Conservation (phyloP, 2,329 filamentous ascomycete species). For the Pleoardoris graminearum region DNA sequence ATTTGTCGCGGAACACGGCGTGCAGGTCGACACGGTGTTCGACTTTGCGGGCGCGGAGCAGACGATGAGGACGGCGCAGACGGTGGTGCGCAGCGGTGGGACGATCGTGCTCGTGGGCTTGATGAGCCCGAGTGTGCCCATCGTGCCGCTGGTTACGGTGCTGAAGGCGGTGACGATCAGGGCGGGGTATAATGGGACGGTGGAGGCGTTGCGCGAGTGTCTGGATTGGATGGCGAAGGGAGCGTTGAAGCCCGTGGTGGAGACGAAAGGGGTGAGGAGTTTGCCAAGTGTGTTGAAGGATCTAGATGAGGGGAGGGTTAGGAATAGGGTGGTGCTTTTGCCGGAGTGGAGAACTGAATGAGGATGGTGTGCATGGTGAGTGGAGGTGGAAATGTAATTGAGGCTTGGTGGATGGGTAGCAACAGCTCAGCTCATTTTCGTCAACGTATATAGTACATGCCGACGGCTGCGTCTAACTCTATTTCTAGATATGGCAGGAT, state of each 20-base stretch:
- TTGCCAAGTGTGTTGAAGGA: neutral
- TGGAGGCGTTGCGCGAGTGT: neutral
- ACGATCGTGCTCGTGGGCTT: neutral
- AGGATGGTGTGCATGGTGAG: too few species aligned
- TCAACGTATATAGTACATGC: too few species aligned
- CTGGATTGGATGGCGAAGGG: neutral
- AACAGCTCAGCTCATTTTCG: too few species aligned
- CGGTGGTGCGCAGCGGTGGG: neutral
- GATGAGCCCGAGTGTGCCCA: neutral
- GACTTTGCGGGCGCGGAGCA: neutral
- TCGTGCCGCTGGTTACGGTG: neutral
- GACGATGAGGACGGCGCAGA: neutral
- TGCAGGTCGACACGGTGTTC: neutral
- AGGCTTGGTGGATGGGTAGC: too few species aligned
- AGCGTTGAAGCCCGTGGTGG: neutral
- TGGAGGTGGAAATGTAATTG: too few species aligned
- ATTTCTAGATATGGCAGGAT: too few species aligned
- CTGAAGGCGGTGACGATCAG: neutral
- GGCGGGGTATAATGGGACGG: neutral
- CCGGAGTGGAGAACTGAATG: neutral
- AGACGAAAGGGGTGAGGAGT: neutral
- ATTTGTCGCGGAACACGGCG: neutral
- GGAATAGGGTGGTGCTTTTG: neutral
- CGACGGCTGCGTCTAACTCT: too few species aligned
- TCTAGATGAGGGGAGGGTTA: neutral